These are phyloP conservation scores for Stellera chamaejasme DNA, from an alignment of 345 rosid genomes.

Conservation along the genomic window DNA sequence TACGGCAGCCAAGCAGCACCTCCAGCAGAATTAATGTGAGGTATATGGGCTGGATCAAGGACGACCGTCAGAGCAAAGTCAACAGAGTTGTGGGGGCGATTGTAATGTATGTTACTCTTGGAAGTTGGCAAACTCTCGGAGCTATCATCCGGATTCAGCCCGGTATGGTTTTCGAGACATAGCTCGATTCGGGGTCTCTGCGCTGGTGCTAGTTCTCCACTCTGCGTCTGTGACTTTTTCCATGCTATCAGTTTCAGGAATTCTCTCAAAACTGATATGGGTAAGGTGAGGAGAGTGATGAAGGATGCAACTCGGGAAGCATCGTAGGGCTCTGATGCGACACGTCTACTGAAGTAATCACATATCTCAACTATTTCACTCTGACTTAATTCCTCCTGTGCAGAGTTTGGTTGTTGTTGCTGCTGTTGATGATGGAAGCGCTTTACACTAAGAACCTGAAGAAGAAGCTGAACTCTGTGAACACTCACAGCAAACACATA, in stretches of 20 bases:
- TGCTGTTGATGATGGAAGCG: slow-evolving; percentile 91
- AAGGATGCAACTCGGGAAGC: slow-evolving; percentile 98
- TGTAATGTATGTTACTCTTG: slow-evolving; percentile 85
- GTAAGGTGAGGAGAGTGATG: slow-evolving; percentile 96
- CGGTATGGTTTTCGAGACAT: slow-evolving; percentile 89
- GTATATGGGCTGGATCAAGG: slow-evolving; percentile 88
- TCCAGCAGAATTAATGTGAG: slow-evolving; percentile 80
- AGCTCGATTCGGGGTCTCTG: slow-evolving; percentile 91
- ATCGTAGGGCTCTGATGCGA: slow-evolving; percentile 97
- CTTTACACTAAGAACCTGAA: slow-evolving; percentile 93
- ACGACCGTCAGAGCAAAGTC: slow-evolving; percentile 89
- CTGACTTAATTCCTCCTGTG: slow-evolving; percentile 86
- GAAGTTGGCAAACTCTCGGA: slow-evolving; percentile 42
- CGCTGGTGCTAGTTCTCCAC: slow-evolving; percentile 73
- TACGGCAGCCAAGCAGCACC: slow-evolving; percentile 99
- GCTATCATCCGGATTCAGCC: slow-evolving; percentile 25
- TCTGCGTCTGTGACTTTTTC: slow-evolving; percentile 81
- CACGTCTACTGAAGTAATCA: slow-evolving; percentile 96
- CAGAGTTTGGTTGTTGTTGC: slow-evolving; percentile 50
- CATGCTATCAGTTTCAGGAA: slow-evolving; percentile 93
- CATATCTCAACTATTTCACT: slow-evolving; percentile 90
- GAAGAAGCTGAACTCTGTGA: slow-evolving; percentile 98
- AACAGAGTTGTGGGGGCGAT: slow-evolving; percentile 70
- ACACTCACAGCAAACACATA: slow-evolving; percentile 96
- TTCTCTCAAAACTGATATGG: slow-evolving; percentile 84